Conservation (phyloP, 1,139 yeast genomes). For the Pichia sp. region DNA sequence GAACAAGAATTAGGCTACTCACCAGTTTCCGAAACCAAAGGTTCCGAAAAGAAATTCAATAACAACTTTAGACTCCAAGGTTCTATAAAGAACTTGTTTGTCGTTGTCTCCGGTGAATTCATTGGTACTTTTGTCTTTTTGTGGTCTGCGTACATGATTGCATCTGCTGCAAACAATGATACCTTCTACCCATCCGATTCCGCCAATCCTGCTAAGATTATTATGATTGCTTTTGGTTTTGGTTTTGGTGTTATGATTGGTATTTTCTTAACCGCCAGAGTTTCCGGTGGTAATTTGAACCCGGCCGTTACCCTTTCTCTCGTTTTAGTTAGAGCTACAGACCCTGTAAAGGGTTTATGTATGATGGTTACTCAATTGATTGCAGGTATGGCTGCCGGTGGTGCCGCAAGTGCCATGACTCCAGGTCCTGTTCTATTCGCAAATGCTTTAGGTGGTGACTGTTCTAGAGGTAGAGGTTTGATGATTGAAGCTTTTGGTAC, state of each 20-base stretch:
- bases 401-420: constrained; percentile 80
- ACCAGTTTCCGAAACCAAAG: constrained; percentile 23
- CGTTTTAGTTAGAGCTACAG: constrained; percentile 61
- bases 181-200: constrained; percentile 29
- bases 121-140: constrained; percentile 81
- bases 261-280: constrained; percentile 66
- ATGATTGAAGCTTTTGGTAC: constrained; percentile 83
- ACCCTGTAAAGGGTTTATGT: constrained; percentile 62
- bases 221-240: constrained; percentile 82
- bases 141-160: constrained; percentile 77
- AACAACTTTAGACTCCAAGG: constrained; percentile 31
- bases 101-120: constrained; percentile 60
- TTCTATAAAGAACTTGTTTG: constrained; percentile 38
- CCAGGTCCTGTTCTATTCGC: constrained; percentile 74
- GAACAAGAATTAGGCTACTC: constrained; percentile 31
- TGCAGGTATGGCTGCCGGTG: constrained; percentile 92
- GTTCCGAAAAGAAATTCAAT: background rate
- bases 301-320: constrained; percentile 81
- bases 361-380: constrained; percentile 63
- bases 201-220: constrained; percentile 57
- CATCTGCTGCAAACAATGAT: constrained; percentile 74
- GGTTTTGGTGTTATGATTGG: constrained; percentile 79
- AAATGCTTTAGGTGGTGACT: constrained; percentile 65
- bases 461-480: constrained; percentile 67
- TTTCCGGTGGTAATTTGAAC: constrained; percentile 86